Evolutionary conservation across 306 rosid species (phyloP).

Genomic region (Neltuma alba): DNA sequence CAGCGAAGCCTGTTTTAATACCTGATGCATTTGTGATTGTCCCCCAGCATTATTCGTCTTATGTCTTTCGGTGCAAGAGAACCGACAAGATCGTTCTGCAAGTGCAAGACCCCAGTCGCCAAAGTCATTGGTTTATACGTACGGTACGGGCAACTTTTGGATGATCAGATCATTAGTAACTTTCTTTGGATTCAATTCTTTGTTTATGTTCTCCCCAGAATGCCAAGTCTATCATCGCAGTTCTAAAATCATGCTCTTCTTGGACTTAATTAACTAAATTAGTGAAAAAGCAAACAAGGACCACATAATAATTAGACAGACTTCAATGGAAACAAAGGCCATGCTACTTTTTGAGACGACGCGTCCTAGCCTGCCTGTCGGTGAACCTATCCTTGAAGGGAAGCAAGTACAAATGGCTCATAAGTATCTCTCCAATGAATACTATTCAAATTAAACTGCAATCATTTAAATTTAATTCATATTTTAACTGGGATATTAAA

Average conservation of each 20-base stretch:
- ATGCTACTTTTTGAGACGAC: background rate
- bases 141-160: background rate
- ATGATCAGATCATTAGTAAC: background rate
- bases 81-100: no score
- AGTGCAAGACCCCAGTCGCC: no score
- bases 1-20: constrained; percentile 20
- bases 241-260: background rate
- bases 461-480: background rate
- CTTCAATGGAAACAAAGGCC: background rate
- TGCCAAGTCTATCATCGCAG: background rate
- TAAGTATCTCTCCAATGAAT: background rate
- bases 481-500: background rate
- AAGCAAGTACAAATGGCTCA: background rate
- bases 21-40: constrained; percentile 3
- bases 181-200: background rate
- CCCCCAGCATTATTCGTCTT: no score
- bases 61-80: no score
- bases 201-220: background rate
- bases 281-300: background rate
- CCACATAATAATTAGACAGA: background rate
- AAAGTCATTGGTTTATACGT: no score
- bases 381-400: background rate
- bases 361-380: background rate
- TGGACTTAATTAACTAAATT: background rate
- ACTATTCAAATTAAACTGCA: background rate